Evolutionary conservation across 2,329 filamentous ascomycete genomes (phyloP), one percentile per base, ranked within the genome.

Genomic region (Claviceps sp.): DNA sequence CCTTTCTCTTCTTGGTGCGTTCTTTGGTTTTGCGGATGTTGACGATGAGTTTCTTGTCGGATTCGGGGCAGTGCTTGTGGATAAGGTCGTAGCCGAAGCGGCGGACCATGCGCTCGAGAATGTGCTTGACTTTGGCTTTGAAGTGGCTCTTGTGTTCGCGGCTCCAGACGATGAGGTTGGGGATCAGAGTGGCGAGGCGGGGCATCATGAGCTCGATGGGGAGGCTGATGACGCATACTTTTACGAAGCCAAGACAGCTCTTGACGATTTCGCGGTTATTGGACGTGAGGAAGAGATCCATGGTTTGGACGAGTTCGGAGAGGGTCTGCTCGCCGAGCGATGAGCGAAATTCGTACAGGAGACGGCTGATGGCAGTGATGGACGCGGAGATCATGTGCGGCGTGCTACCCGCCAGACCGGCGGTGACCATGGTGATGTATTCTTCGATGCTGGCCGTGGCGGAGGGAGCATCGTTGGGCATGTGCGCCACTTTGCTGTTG

Each of bases 111-210:
- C 93, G 82, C 71, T 98, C 93, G 16, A 98, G 73, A 56, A 98
- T 97, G 64, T 96, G 90, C 80, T 96, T 97, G 59, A 98, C 90
- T 74, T 97, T 98, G 48, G 87, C 84, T 62, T 91, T 88, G 72
- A 98, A 93, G 65, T 95, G 89, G 13, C 89, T 89, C 72, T 97
- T 97, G 74, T 98, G 94, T 69, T 98, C 93, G 67, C 96, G 88
- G 64, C 86, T 90, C 91, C 93, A 98, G 43, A 90, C 82, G 75
- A 97, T 88, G 20, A 97, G 75, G 67, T 95, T 95, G 3, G 90
- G 88, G 2, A 98, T 79, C 47, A 98, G 76, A 0, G 82, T 81
- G 36, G 76, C 72, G 38, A 98, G 79, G 23, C 89, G 81, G 4
- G 88, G 83, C 38, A 84, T 76, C 72, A 98, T 83, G 56, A 95